Percentiles rank a stretch among this genome's conserved stretches.
Conservation (phyloP, 768 basidiomycete species). For the Lactarius hatsudake region DNA sequence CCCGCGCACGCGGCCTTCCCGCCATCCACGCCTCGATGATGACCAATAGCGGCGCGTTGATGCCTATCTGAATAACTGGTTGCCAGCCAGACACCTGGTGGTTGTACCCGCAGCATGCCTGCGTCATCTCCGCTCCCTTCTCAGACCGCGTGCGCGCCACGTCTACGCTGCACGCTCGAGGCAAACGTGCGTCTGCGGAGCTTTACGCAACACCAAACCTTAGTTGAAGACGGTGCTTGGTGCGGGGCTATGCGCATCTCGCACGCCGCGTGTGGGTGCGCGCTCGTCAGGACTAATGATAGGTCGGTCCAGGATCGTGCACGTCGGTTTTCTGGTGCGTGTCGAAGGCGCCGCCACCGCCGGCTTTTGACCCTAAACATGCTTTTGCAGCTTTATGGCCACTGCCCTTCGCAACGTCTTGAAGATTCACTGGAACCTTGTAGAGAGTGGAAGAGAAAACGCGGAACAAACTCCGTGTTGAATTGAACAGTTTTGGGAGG, state of each 20-base stretch:
- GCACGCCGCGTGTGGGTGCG: background rate
- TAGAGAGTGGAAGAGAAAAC: background rate
- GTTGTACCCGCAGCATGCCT: slow-evolving; percentile 22
- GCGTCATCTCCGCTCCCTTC: slow-evolving; percentile 26
- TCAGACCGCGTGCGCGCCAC: slow-evolving; percentile 14
- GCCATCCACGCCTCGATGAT: slow-evolving; percentile 20
- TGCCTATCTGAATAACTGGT: slow-evolving; percentile 5
- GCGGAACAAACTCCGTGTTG: background rate
- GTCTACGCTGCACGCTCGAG: slow-evolving; percentile 19
- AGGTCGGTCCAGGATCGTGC: background rate
- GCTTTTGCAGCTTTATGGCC: background rate
- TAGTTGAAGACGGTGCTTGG: background rate
- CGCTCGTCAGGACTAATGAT: slow-evolving; percentile 11
- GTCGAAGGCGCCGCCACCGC: slow-evolving; percentile 1
- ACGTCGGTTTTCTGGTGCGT: slow-evolving; percentile 3
- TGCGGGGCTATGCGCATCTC: slow-evolving; percentile 3
- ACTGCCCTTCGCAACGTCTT: slow-evolving; percentile 10
- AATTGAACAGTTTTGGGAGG: background rate
- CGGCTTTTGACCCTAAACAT: slow-evolving; percentile 2
- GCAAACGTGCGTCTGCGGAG: slow-evolving; percentile 12
- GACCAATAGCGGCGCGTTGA: slow-evolving; percentile 18
- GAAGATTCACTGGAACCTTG: background rate
- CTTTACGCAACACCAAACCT: background rate
- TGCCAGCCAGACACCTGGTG: slow-evolving; percentile 22
- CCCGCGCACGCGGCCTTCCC: slow-evolving; percentile 20